Base-by-base conservation (phyloP, 1,284 basidiomycete species). In the Marasmius fiardii region DNA sequence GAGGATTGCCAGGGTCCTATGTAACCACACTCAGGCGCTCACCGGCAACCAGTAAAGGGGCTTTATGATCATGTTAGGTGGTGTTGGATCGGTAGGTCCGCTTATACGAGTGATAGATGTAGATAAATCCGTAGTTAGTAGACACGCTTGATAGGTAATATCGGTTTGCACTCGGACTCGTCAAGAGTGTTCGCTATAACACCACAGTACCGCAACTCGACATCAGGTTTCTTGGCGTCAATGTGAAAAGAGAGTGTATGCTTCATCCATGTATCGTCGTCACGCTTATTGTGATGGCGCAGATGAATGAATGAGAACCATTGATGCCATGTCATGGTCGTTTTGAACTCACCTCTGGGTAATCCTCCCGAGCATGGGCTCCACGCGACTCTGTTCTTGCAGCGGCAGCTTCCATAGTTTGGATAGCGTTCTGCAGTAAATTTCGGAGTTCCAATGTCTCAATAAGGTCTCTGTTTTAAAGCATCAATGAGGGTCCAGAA, bases 361-460 rank as follows among this genome's bases (percentile, higher is more conserved):
- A 98, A 74, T 99, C 97, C 73, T 98, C 95, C 63, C 96, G 92
- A 44, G 97, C 96, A 69, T 99, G 97, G 33, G 96, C 96, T 67
- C 96, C 96, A 71, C 96, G 91, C 37, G 93, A 95, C 72, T 99
- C 97, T 76, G 96, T 93, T 64, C 97, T 90, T 54, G 94, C 95
- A 59, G 95, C 93, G 52, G 97, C 97, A 53, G 93, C 88, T 43
- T 88, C 89, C 70, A 99, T 95, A 44, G 97, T 99, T 76, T 99
- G 96, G 53, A 95, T 83, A 54, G 97, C 96, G 66, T 90, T 93
- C 69, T 96, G 95, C 65, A 97, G 82, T 61, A 98, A 78, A 78
- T 99, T 99, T 71, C 93, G 90, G 44, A 99, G 88, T 75, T 99
- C 97, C 54, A 99, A 83, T 12, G 94, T 97, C 79, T 99, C 97